Evolutionary conservation across 1,284 basidiomycete genomes (phyloP).

Genomic region (Melampsora abietis-canadensis): DNA sequence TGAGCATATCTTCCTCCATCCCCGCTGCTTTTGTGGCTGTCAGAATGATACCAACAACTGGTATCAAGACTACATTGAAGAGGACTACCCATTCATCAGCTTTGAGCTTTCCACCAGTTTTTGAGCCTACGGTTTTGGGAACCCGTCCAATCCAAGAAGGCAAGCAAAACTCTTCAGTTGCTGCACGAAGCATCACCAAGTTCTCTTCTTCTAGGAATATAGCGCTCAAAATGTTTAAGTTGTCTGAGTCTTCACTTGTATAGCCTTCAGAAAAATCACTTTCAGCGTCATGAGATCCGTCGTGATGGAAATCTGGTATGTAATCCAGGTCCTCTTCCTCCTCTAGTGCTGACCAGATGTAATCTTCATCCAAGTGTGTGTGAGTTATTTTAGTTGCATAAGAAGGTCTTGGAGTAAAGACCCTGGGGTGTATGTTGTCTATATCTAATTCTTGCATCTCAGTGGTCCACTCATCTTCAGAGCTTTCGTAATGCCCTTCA

Average conservation of each 20-base stretch:
- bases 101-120: slow-evolving; percentile 6
- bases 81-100: slow-evolving; percentile 10
- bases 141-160: slow-evolving; percentile 13
- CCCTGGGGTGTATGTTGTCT: background rate
- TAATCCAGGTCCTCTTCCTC: no score
- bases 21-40: background rate
- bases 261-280: background rate
- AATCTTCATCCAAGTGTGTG: no score
- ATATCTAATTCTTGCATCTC: background rate
- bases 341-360: no score
- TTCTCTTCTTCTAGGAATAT: background rate
- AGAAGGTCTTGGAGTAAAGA: no score
- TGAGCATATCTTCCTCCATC: background rate
- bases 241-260: background rate
- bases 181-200: background rate
- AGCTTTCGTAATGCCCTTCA: no score
- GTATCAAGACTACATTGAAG: slow-evolving; percentile 12
- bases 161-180: background rate
- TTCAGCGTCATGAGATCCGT: background rate
- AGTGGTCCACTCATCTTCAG: background rate
- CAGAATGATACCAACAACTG: background rate
- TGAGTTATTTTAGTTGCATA: no score
- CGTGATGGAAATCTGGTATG: background rate
- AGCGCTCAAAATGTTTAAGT: no score
- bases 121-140: slow-evolving; percentile 6